Evolutionary conservation across 2,329 filamentous ascomycete genomes (phyloP).

Genomic region (Exophiala oligosperma): DNA sequence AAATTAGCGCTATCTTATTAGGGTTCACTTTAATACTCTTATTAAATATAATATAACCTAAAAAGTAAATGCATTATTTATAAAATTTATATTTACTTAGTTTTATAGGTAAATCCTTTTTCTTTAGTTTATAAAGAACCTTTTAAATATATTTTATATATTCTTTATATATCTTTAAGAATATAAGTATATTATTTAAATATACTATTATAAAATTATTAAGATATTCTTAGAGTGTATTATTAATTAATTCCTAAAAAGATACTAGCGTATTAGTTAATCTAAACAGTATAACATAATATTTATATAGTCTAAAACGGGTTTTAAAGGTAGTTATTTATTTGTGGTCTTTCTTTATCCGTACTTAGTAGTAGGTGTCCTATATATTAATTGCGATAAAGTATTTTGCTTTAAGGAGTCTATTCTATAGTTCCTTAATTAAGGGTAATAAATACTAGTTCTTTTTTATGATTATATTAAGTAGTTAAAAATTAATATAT

Average conservation of each 20-base stretch:
- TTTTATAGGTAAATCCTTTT: conserved; percentile 19
- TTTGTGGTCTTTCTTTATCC: conserved; percentile 21
- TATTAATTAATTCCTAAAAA: conserved; percentile 16
- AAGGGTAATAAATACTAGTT: neutral
- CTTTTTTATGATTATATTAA: neutral
- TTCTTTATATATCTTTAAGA: conserved; percentile 16
- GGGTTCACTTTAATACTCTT: conserved; percentile 30
- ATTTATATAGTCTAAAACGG: conserved; percentile 14
- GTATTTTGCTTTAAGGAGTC: neutral
- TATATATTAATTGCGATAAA: neutral
- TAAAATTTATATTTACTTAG: conserved; percentile 36
- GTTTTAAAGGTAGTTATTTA: conserved; percentile 26
- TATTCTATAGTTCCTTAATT: neutral
- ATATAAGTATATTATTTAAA: conserved; percentile 32
- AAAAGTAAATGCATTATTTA: conserved; percentile 31
- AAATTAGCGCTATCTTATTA: conserved; percentile 30
- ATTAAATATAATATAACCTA: conserved; percentile 33
- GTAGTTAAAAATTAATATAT: neutral
- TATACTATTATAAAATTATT: conserved; percentile 22
- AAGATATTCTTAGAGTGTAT: conserved; percentile 9
- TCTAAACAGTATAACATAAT: conserved; percentile 1
- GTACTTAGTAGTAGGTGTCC: too few species aligned
- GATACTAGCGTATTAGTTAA: neutral
- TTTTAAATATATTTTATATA: conserved; percentile 19
- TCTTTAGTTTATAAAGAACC: conserved; percentile 11